These are phyloP conservation scores for Cystobasidium onofrii DNA, from an alignment of 768 basidiomycete species.

Conservation along the genomic window DNA sequence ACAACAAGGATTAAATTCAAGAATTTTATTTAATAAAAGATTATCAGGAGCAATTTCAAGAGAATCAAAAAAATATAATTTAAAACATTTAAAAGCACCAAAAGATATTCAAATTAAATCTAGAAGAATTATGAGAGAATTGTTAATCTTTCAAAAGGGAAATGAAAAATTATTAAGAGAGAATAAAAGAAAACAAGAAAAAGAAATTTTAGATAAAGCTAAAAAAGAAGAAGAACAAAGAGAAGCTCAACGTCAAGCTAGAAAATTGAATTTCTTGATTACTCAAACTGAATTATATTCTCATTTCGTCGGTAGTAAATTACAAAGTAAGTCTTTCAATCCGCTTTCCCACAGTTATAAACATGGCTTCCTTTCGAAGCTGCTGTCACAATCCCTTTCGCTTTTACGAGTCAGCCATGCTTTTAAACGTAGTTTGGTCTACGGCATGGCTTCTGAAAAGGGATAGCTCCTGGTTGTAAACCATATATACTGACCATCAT, in stretches of 20 bases:
- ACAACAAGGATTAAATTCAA: slow-evolving; percentile 48
- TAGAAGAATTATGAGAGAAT: slow-evolving; percentile 84
- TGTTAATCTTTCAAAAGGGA: slow-evolving; percentile 95
- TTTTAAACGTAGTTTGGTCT: too few relatives aligned
- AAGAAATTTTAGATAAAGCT: slow-evolving; percentile 79
- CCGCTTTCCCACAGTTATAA: too few relatives aligned
- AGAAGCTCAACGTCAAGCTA: slow-evolving; percentile 83
- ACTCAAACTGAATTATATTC: slow-evolving; percentile 97
- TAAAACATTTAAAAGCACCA: slow-evolving; percentile 62
- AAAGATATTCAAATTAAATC: slow-evolving; percentile 79
- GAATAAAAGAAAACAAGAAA: slow-evolving; percentile 82
- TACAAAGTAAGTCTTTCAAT: slow-evolving; percentile 44
- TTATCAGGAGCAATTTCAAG: slow-evolving; percentile 65
- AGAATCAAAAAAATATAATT: slow-evolving; percentile 63
- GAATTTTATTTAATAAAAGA: slow-evolving; percentile 64
- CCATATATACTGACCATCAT: neutral
- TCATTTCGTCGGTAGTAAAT: slow-evolving; percentile 96
- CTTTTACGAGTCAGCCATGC: too few relatives aligned
- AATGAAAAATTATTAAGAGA: slow-evolving; percentile 96
- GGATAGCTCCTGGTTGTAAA: too few relatives aligned
- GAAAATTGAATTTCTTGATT: slow-evolving; percentile 96
- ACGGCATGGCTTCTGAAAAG: too few relatives aligned
- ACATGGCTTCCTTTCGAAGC: too few relatives aligned
- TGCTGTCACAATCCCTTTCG: neutral
- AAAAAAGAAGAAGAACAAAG: slow-evolving; percentile 86